Base-by-base conservation (phyloP, 2,329 filamentous ascomycete genomes). In the Colletotrichum tabaci region DNA sequence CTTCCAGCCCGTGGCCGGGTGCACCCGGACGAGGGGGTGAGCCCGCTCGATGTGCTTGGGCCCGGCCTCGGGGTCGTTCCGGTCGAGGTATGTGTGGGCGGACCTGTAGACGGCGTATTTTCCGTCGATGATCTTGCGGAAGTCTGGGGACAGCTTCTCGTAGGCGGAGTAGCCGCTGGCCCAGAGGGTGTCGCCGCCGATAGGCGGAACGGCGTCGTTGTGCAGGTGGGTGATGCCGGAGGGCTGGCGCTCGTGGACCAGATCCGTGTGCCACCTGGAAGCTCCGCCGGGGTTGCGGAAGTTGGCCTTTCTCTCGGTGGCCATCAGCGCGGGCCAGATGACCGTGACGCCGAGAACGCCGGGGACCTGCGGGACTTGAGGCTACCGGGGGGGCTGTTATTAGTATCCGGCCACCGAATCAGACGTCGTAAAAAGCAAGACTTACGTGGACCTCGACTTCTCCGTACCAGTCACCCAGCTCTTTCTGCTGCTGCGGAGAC, bases 1-100 rank as follows among this genome's bases (percentile, higher is more conserved):
- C 79, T 93, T 94, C 92, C 92, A 94, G 0, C 92, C 92, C 0
- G 92, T 94, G 0, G 89, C 91, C 0, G 92, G 92, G 77, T 94
- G 92, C 0, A 92, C 89, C 3, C 92, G 86, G 2, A 94, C 92
- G 12, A 94, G 79, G 0, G 92, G 91, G 77, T 94, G 92, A 12
- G 87, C 83, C 8, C 92, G 87, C 80, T 93, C 91, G n/a, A 94
- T 82, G 75, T 86, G 86, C 80, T 91, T 89, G 0, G 91, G 92
- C 0, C 92, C 92, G 0, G 86, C 84, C 15, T 85, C 85, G 0
- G 89, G 89, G 64, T 91, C 78, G 5, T 90, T 83, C 9, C 91
- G 89, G 79, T 93, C 91, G 0, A 94, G 85, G 75, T 94, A 94
- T 0, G 86, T 81, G 76, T 94, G 91, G 0, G 92, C 89, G 6